Evolutionary conservation across 495 filamentous ascomycete genomes (phyloP).

Genomic region (Penicillium angulare): DNA sequence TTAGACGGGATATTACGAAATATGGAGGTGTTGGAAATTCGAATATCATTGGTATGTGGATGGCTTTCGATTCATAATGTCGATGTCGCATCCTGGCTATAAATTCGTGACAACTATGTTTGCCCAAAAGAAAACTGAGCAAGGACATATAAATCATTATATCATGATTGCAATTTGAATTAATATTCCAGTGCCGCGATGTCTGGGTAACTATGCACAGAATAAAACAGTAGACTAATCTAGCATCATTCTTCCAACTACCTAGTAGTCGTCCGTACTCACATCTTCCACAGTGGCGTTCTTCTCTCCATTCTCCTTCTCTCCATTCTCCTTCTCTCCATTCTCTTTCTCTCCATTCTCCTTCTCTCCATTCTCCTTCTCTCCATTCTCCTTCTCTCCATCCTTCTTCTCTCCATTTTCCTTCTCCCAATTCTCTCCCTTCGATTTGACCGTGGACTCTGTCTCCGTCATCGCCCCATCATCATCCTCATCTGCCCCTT

Average conservation of each 20-base stretch:
- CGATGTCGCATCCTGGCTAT: too few species aligned
- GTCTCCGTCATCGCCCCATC: slow-evolving; percentile 19
- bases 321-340: too few species aligned
- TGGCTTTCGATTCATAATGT: neutral
- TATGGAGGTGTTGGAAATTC: slow-evolving; percentile 2
- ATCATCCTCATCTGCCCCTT: slow-evolving; percentile 9
- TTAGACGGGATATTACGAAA: neutral
- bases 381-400: slow-evolving; percentile 20
- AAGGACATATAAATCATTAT: neutral
- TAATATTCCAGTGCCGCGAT: too few species aligned
- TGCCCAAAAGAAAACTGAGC: too few species aligned
- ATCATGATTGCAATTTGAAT: too few species aligned
- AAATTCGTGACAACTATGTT: too few species aligned
- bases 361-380: slow-evolving; percentile 8
- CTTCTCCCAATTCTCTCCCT: too few species aligned
- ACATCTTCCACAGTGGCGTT: neutral
- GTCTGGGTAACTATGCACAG: too few species aligned
- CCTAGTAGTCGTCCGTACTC: neutral
- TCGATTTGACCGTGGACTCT: slow-evolving; percentile 12
- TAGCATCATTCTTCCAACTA: neutral
- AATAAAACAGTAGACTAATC: too few species aligned
- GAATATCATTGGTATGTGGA: slow-evolving; percentile 1
- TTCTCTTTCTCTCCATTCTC: neutral
- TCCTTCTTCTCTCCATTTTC: slow-evolving; percentile 2
- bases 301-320: neutral